phyloP scores from a whole-genome alignment of 768 basidiomycete genomes.

The Gelatoporia subvermispora region DNA sequence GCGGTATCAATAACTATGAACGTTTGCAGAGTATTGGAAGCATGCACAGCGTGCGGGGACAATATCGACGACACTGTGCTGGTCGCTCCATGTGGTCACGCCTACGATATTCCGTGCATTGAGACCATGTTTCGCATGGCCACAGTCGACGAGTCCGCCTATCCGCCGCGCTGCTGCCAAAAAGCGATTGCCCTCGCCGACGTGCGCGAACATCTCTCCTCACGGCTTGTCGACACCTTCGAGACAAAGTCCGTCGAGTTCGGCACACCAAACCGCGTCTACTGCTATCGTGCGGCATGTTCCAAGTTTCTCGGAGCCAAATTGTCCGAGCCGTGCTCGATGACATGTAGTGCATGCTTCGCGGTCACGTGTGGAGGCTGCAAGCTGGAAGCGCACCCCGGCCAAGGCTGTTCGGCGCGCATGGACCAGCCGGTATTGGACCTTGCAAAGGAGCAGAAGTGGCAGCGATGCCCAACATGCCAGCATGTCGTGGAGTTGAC shows the following conservation, averaged over 20 bases:
- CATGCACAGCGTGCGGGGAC: conserved; percentile 14
- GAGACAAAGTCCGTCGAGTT: conserved; percentile 12
- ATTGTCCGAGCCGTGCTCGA: not conserved
- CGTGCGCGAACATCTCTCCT: conserved; percentile 3
- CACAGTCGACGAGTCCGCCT: conserved; percentile 13
- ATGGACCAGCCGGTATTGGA: conserved; percentile 8
- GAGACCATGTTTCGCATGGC: conserved; percentile 14
- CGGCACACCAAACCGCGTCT: conserved; percentile 13
- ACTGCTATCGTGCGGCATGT: conserved; percentile 15
- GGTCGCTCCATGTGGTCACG: conserved; percentile 14
- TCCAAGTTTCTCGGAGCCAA: conserved; percentile 15
- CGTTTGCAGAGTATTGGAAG: not conserved
- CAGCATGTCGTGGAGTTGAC: conserved; percentile 13
- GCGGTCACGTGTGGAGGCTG: conserved; percentile 4
- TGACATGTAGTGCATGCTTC: conserved; percentile 2
- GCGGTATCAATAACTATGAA: not conserved
- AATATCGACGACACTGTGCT: not conserved
- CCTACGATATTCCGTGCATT: conserved; percentile 13
- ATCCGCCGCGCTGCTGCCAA: conserved; percentile 17
- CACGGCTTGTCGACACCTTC: conserved; percentile 2
- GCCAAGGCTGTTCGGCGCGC: conserved; percentile 1
- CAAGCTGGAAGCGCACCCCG: conserved; percentile 10
- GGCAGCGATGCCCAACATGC: conserved; percentile 19
- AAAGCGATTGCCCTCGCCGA: conserved; percentile 2
- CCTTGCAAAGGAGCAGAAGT: conserved; percentile 10